phyloP scores from a whole-genome alignment of 192 early-diverging fungal species.

The Coemansia sp. region DNA sequence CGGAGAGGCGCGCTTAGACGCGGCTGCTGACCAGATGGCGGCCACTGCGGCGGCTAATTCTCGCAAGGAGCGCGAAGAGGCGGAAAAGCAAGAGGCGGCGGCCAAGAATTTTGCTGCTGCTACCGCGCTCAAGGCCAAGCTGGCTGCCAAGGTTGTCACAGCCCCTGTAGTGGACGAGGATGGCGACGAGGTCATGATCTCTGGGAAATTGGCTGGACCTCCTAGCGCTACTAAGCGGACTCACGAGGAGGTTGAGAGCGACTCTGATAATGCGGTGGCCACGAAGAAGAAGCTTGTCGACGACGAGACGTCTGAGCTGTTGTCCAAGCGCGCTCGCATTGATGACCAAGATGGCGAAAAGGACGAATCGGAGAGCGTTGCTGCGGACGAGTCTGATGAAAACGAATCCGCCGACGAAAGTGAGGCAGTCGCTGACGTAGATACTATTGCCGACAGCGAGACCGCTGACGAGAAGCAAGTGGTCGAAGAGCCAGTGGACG shows the following conservation, averaged over 20 bases:
- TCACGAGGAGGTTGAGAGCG: slow-evolving; percentile 53
- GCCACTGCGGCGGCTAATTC: slow-evolving; percentile 58
- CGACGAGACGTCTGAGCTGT: slow-evolving; percentile 18
- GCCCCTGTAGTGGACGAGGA: slow-evolving; percentile 2
- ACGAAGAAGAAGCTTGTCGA: background rate
- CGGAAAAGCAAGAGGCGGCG: slow-evolving; percentile 12
- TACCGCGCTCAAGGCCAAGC: slow-evolving; percentile 63
- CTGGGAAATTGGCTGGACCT: slow-evolving; percentile 13
- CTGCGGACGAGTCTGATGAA: slow-evolving; percentile 38
- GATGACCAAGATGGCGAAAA: slow-evolving; percentile 18
- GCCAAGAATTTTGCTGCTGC: slow-evolving; percentile 64
- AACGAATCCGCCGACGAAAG: slow-evolving; percentile 58
- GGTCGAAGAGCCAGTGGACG: slow-evolving; percentile 42
- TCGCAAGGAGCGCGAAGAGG: slow-evolving; percentile 27
- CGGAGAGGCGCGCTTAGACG: slow-evolving; percentile 45
- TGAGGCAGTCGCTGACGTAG: slow-evolving; percentile 61
- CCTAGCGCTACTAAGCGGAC: slow-evolving; percentile 51
- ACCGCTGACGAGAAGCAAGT: background rate
- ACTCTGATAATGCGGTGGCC: background rate
- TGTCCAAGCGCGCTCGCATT: slow-evolving; percentile 19
- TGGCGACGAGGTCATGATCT: slow-evolving; percentile 30
- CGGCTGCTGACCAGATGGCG: slow-evolving; percentile 53
- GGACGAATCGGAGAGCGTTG: slow-evolving; percentile 30
- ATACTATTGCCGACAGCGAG: slow-evolving; percentile 21
- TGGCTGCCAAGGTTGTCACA: slow-evolving; percentile 22